Conservation (phyloP, 208 protist genomes). For the Acanthamoeba healyi region DNA sequence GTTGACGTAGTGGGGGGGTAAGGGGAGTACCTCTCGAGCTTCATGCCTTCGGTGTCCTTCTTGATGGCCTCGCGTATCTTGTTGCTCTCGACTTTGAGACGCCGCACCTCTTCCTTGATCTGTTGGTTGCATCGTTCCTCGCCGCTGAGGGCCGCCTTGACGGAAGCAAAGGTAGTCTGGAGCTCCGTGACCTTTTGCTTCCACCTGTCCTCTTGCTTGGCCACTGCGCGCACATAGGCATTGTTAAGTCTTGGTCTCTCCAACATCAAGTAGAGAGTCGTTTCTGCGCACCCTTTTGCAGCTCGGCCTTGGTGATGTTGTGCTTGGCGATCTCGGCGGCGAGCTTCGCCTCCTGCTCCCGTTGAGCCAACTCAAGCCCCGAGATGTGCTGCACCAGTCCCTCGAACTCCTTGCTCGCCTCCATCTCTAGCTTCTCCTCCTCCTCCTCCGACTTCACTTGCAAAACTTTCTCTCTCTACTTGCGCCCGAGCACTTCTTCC, state of each 20-base stretch:
- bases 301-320: constrained; percentile 10
- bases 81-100: background rate
- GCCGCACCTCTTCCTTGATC: background rate
- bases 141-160: background rate
- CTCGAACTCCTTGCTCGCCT: constrained; percentile 25
- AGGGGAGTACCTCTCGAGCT: background rate
- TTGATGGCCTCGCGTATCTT: background rate
- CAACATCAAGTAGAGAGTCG: background rate
- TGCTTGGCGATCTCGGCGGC: background rate
- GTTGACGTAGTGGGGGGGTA: background rate
- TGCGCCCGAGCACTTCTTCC: no score
- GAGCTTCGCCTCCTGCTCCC: constrained; percentile 19
- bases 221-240: background rate
- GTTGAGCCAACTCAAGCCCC: background rate
- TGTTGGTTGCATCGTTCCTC: constrained; percentile 27
- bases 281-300: background rate
- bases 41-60: background rate
- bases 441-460: background rate
- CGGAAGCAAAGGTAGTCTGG: background rate
- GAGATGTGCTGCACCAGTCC: constrained; percentile 13
- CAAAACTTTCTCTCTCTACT: no score
- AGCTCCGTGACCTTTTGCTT: constrained; percentile 53
- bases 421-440: no score
- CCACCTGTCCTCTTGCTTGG: constrained; percentile 39
- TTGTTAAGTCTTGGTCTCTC: no score